Evolutionary conservation across 2,329 filamentous ascomycete species (phyloP).

Genomic region (Pseudogymnoascus sp.): DNA sequence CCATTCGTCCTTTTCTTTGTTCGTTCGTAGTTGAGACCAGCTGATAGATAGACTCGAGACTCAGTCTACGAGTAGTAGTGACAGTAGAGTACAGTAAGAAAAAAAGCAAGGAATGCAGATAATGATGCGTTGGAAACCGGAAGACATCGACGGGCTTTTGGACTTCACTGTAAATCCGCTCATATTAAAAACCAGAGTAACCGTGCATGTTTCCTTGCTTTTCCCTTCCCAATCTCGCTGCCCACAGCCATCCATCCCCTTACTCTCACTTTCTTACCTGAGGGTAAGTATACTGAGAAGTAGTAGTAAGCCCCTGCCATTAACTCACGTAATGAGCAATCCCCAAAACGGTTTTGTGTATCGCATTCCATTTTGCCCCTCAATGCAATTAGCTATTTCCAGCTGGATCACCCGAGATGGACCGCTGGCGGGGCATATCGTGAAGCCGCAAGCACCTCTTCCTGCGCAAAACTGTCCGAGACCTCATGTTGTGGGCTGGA

Average conservation of each 20-base stretch:
- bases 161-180: background rate
- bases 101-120: conserved; percentile 7
- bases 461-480: background rate
- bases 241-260: background rate
- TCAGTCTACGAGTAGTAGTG: background rate
- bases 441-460: conserved; percentile 3
- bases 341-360: background rate
- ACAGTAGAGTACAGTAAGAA: background rate
- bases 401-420: conserved; percentile 3
- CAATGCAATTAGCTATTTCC: conserved; percentile 5
- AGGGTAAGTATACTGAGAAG: background rate
- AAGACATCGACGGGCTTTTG: background rate
- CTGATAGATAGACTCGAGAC: background rate
- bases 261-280: background rate
- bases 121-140: background rate
- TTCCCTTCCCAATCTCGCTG: background rate
- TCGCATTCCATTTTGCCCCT: background rate
- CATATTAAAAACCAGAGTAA: background rate
- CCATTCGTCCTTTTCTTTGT: background rate
- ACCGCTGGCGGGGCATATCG: background rate
- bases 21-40: background rate
- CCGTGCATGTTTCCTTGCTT: background rate
- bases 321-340: background rate
- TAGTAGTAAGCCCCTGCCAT: background rate
- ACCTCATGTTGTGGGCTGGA: conserved; percentile 7